phyloP scores from a whole-genome alignment of 1,284 basidiomycete genomes.

The Boletus smithii region DNA sequence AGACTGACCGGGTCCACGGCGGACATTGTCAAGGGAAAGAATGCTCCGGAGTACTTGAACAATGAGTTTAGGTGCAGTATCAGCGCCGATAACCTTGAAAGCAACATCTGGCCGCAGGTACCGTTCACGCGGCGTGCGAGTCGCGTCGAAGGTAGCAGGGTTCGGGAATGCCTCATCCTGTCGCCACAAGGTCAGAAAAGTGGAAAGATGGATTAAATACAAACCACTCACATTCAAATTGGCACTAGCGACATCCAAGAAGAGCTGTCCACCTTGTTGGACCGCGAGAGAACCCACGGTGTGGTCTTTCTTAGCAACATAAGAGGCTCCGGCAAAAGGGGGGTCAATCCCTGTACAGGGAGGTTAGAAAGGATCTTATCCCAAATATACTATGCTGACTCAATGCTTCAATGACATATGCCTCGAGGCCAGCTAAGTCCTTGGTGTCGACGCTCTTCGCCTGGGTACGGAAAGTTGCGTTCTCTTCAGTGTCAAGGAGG shows the following conservation, averaged over 20 bases:
- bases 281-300: constrained; percentile 42
- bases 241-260: constrained; percentile 58
- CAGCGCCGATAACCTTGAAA: constrained; percentile 55
- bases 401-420: constrained; percentile 62
- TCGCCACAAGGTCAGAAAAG: background rate
- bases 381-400: constrained; percentile 43
- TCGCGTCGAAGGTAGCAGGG: constrained; percentile 45
- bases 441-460: constrained; percentile 38
- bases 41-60: constrained; percentile 47
- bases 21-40: constrained; percentile 47
- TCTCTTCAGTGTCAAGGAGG: constrained; percentile 49
- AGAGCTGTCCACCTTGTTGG: constrained; percentile 49
- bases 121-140: constrained; percentile 43
- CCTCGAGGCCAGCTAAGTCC: constrained; percentile 40
- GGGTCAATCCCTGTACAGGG: constrained; percentile 45
- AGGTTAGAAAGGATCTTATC: constrained; percentile 6
- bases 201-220: background rate
- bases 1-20: constrained; percentile 51
- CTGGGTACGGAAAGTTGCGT: constrained; percentile 40
- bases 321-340: constrained; percentile 37
- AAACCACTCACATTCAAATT: constrained; percentile 45
- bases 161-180: constrained; percentile 51
- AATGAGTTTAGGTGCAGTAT: constrained; percentile 53
- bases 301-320: constrained; percentile 45
- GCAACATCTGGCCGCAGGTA: constrained; percentile 55